A percentile compares a stretch with the other conserved stretches of the same genome.
Evolutionary conservation across 176 grass and related monocot species (phyloP).

Genomic region (Dactylis glomerata): DNA sequence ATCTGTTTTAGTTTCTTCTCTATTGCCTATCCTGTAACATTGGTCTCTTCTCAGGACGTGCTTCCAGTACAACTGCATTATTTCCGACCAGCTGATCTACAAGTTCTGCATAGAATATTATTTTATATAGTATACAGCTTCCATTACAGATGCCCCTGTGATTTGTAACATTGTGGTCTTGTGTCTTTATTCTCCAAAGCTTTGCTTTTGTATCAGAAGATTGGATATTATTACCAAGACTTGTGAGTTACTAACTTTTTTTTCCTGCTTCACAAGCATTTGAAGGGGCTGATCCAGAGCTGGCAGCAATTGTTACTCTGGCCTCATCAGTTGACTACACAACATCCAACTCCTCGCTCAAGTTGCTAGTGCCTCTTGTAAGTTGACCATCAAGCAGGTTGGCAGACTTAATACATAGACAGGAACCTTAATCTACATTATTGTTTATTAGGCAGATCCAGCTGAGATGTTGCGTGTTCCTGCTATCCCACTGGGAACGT

Average conservation of each 20-base stretch:
- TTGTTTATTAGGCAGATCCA: conserved; percentile 76
- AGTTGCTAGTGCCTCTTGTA: conserved; percentile 91
- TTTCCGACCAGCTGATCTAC: neutral
- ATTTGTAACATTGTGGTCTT: conserved; percentile 14
- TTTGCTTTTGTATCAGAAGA: neutral
- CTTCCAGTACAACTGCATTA: neutral
- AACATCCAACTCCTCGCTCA: conserved; percentile 91
- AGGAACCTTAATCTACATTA: conserved; percentile 30
- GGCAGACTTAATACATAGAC: conserved; percentile 9
- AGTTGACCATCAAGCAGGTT: conserved; percentile 24
- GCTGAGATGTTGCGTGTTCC: conserved; percentile 75
- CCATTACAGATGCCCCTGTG: neutral
- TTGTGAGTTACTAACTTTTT: conserved; percentile 22
- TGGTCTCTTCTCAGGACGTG: neutral
- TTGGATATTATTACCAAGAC: neutral
- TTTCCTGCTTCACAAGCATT: conserved; percentile 49
- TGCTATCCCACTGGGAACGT: conserved; percentile 72
- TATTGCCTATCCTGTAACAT: neutral
- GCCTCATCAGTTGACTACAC: conserved; percentile 95
- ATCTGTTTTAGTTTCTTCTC: neutral
- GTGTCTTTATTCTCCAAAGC: conserved; percentile 23
- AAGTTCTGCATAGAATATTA: neutral
- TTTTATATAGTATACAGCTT: conserved; percentile 13
- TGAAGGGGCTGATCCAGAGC: conserved; percentile 47
- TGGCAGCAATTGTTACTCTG: conserved; percentile 80